Base-by-base conservation (phyloP, 2,329 filamentous ascomycete species). In the Botrytis porri region DNA sequence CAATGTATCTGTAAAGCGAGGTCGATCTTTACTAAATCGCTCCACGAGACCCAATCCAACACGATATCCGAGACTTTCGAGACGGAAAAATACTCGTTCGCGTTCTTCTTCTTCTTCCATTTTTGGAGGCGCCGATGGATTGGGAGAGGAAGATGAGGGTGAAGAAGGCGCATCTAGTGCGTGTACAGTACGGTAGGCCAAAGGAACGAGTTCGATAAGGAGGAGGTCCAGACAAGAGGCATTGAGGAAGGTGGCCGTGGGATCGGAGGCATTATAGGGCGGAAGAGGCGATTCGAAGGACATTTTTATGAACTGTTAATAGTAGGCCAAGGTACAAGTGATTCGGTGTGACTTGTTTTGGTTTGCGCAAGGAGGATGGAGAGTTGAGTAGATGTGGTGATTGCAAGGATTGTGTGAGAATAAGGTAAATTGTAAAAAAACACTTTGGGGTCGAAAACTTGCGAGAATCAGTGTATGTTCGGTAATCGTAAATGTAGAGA, bases 181-280 rank as follows among this genome's bases (percentile, higher is more conserved):
- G 80, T 90, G 88, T 35, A 93, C 91, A 75, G 98, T 87, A 76
- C 96, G 90, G 83, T 97, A 94, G 8, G 95, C 93, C 86, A 98
- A 92, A 57, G 96, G 96, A 25, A 99, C 96, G 72, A 99, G 89
- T 85, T 99, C 96, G 81, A 98, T 98, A 78, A 99, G 89, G 73
- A 99, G 89, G 78, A 99, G 92, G 83, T 99, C 96, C 79, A 99
- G 90, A 81, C 93, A 94, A 65, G 95, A 96, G 73, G 92, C 89
- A 84, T 89, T 92, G 78, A 98, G 87, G 84, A 95, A 93, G 74
- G 90, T 89, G 73, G 92, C 92, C 74, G 86, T 86, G 54, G 93
- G 92, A 83, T 97, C 94, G 76, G 87, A 88, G 77, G 90, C 85
- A 82, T 91, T 92, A 85, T 89, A 91, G 22, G 90, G 89, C 3